phyloP scores from a whole-genome alignment of 345 rosid genomes.

The Populus euphratica region DNA sequence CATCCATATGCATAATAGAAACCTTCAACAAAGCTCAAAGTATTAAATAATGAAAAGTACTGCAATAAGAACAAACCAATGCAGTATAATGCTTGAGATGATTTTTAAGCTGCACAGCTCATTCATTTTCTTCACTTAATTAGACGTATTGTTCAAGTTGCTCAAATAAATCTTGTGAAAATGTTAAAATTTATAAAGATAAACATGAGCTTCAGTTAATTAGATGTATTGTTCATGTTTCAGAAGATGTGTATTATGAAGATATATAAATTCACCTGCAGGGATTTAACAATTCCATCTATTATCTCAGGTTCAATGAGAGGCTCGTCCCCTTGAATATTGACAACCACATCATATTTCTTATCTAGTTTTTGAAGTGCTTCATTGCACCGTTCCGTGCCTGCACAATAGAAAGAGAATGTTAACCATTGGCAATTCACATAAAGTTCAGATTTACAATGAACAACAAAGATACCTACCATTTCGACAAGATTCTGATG shows the following conservation, averaged over 20 bases:
- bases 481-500: conserved; percentile 86
- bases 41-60: background rate
- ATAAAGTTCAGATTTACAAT: background rate
- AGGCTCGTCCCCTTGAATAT: conserved; percentile 97
- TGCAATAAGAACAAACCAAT: background rate
- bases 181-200: background rate
- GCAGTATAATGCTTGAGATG: background rate
- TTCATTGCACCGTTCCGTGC: conserved; percentile 88
- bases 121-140: background rate
- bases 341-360: conserved; percentile 84
- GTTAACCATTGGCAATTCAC: conserved; percentile 5
- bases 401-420: conserved; percentile 29
- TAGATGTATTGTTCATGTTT: background rate
- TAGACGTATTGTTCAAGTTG: background rate
- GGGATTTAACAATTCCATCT: conserved; percentile 86
- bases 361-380: conserved; percentile 79
- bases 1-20: background rate
- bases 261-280: conserved; percentile 51
- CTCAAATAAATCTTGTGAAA: background rate
- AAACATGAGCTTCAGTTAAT: background rate
- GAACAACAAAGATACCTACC: conserved; percentile 37
- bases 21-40: background rate
- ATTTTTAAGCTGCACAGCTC: background rate
- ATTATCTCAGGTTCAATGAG: conserved; percentile 93
- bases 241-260: background rate